Base-by-base conservation (phyloP, 192 early-diverging fungal genomes). In the Backusella circina region DNA sequence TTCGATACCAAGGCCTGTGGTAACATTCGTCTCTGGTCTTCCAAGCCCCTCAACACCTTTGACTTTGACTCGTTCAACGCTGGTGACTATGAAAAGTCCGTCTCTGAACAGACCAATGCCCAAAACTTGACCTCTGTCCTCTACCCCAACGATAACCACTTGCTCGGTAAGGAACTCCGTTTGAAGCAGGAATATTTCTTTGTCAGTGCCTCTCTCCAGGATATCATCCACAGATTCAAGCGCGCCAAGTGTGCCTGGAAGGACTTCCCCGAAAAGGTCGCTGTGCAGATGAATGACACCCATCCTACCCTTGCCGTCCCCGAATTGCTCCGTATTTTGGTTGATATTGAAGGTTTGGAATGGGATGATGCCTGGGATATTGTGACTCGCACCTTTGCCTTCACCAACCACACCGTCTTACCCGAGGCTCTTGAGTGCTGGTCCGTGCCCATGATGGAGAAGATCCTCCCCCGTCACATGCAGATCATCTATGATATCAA, bases 401-500 rank as follows among this genome's bases (percentile, higher is more conserved):
- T 97, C 82, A 99, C 98, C 82, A 99, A 99, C 86, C 98, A 99
- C 87, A 99, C 98, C 3, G 95, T 99, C 21, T 89, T 99, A 70
- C 98, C 98, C 67, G 98, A 99, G 85, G 98, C 98, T 65, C 89
- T 99, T 84, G 98, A 99, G 86, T 92, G 91, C 79, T 99, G 98
- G 98, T 89, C 96, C 2, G 97, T 98, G 51, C 96, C 98, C 1
- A 92, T 98, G 87, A 81, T 99, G 74, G 86, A 90, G 79, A 92
- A 98, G 78, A 88, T 99, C 21, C 87, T 99, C 72, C 98, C 98
- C 38, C 91, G 98, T 75, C 96, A 97, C 84, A 93, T 99, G 95
- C 94, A 95, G 83, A 96, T 99, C 82, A 98, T 99, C 83, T 99
- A 97, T 80, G 97, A 99, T 82, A 94, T 99, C 89, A 99, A 99